These are phyloP conservation scores for Melocanna baccifera DNA, from an alignment of 176 grass and related monocot genomes.

Conservation along the genomic window DNA sequence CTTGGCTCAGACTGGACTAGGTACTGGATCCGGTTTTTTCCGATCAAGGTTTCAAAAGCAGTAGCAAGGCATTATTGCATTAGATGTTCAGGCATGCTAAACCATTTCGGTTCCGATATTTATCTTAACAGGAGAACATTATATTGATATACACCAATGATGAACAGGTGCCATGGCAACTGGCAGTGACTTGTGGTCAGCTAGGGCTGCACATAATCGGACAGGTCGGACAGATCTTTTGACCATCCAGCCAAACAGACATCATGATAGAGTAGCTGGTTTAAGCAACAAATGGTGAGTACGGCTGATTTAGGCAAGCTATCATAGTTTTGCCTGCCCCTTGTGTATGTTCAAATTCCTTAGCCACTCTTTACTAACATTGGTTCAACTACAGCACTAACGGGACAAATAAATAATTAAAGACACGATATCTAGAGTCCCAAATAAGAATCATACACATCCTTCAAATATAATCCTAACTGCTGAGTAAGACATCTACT, in stretches of 20 bases:
- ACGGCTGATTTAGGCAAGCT: background rate
- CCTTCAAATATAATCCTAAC: background rate
- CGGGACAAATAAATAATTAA: background rate
- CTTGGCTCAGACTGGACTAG: background rate
- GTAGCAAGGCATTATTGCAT: background rate
- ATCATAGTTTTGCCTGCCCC: background rate
- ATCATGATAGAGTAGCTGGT: background rate
- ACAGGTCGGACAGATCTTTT: background rate
- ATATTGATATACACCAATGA: background rate
- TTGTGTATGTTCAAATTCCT: slow-evolving; percentile 1
- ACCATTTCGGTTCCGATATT: background rate
- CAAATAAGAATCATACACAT: slow-evolving; percentile 15
- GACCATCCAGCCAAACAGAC: slow-evolving; percentile 8
- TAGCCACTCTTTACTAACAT: background rate
- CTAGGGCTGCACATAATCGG: background rate
- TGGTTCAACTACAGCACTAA: background rate
- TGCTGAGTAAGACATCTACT: background rate
- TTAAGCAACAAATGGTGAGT: background rate
- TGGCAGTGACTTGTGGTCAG: background rate
- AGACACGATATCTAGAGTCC: background rate
- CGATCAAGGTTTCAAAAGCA: background rate
- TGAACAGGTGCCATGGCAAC: background rate
- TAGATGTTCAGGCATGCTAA: background rate
- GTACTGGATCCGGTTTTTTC: background rate
- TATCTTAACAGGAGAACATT: slow-evolving; percentile 7